phyloP scores from a whole-genome alignment of 768 basidiomycete genomes.

The Trametes maxima region DNA sequence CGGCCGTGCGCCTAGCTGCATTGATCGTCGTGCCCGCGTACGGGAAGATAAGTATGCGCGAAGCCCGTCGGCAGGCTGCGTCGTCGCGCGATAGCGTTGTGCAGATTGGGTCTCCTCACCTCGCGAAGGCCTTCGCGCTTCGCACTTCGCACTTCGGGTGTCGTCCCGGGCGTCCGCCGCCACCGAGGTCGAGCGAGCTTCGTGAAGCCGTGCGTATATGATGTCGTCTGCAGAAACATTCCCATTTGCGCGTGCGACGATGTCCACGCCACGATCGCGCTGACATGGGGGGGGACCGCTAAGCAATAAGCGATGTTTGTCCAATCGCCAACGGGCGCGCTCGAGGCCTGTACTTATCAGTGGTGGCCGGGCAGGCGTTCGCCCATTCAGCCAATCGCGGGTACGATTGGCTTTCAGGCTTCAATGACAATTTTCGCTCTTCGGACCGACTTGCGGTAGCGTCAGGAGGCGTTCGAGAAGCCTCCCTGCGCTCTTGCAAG shows the following conservation, averaged over 20 bases:
- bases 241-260: not conserved
- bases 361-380: not conserved
- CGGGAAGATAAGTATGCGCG: not conserved
- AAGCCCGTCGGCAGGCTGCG: not conserved
- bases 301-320: slow-evolving; percentile 4
- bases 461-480: not conserved
- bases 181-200: not conserved
- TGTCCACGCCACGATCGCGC: not conserved
- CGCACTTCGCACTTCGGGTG: not conserved
- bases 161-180: not conserved
- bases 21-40: slow-evolving; percentile 6
- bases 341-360: not conserved
- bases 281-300: not conserved
- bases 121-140: not conserved
- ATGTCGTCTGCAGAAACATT: not conserved
- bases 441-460: not conserved
- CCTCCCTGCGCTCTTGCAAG: slow-evolving; percentile 1
- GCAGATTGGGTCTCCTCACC: not conserved
- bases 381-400: slow-evolving; percentile 5
- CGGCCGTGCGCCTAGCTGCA: not conserved
- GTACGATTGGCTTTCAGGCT: not conserved
- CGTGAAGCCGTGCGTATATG: not conserved
- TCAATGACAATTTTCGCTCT: not conserved
- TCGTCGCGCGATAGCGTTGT: slow-evolving; percentile 1
- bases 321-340: slow-evolving; percentile 3